Percentiles rank a stretch among this genome's conserved stretches.
Evolutionary conservation across 495 filamentous ascomycete species (phyloP).

Genomic region (Penicillium chermesinum): DNA sequence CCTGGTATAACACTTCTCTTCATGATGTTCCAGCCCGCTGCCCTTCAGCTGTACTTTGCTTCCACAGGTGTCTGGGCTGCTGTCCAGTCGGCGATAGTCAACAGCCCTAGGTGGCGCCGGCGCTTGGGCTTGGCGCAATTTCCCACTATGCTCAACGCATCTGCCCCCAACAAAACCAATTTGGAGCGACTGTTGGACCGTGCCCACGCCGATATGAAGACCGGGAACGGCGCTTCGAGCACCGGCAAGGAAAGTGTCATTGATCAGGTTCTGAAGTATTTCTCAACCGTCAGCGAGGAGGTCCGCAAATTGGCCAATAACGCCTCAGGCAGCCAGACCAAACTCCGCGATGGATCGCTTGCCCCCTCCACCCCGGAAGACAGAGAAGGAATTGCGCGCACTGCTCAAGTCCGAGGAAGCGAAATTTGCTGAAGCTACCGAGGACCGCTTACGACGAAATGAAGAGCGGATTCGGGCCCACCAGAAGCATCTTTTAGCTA

Average conservation of each 20-base stretch:
- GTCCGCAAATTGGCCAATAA: slow-evolving; percentile 3
- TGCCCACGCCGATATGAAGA: slow-evolving; percentile 1
- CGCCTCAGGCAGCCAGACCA: slow-evolving; percentile 3
- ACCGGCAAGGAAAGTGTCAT: not conserved
- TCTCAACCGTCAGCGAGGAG: slow-evolving; percentile 7
- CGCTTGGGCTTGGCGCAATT: slow-evolving; percentile 20
- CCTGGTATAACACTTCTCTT: slow-evolving; percentile 58
- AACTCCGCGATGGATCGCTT: slow-evolving; percentile 16
- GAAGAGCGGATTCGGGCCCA: slow-evolving; percentile 8
- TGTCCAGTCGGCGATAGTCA: slow-evolving; percentile 52
- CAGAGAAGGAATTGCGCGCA: slow-evolving; percentile 12
- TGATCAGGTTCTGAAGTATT: not conserved
- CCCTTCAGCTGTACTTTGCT: slow-evolving; percentile 69
- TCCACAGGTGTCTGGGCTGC: slow-evolving; percentile 50
- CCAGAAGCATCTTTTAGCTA: slow-evolving; percentile 4
- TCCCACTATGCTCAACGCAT: not conserved
- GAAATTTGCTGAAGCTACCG: slow-evolving; percentile 9
- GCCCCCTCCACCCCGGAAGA: slow-evolving; percentile 17
- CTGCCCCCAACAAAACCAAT: not conserved
- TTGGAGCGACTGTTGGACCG: not conserved
- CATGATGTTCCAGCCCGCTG: slow-evolving; percentile 60
- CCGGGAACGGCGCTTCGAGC: too few relatives aligned
- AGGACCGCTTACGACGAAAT: slow-evolving; percentile 19
- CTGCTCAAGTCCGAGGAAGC: slow-evolving; percentile 15
- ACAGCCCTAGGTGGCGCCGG: slow-evolving; percentile 23